Evolutionary conservation across 2,329 filamentous ascomycete genomes (phyloP).

Genomic region (Sporothrix globosa): DNA sequence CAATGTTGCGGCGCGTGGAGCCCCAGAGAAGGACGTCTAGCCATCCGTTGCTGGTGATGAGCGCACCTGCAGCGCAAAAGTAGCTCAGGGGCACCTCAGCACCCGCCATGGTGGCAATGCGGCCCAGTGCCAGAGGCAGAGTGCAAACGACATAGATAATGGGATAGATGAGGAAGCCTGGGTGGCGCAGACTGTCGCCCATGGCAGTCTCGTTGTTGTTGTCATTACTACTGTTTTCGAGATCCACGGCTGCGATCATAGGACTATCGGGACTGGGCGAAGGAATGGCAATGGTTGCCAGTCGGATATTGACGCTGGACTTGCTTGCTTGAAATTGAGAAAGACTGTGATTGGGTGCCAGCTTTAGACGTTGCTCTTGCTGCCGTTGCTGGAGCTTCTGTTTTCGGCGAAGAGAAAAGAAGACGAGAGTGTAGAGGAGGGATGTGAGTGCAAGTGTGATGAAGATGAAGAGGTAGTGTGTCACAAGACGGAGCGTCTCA

Average conservation of each 20-base stretch:
- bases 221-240: not conserved
- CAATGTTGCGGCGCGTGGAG: slow-evolving; percentile 38
- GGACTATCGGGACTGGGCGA: slow-evolving; percentile 22
- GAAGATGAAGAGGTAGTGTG: slow-evolving; percentile 67
- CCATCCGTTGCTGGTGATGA: slow-evolving; percentile 55
- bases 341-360: not conserved
- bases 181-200: slow-evolving; percentile 43
- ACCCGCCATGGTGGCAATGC: slow-evolving; percentile 60
- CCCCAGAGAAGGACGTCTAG: slow-evolving; percentile 43
- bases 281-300: not conserved
- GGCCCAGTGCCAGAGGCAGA: slow-evolving; percentile 61
- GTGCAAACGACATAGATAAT: slow-evolving; percentile 65
- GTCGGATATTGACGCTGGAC: slow-evolving; percentile 21
- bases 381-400: slow-evolving; percentile 7
- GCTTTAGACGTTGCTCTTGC: slow-evolving; percentile 6
- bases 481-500: slow-evolving; percentile 56
- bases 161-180: slow-evolving; percentile 62
- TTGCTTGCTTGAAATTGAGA: slow-evolving; percentile 20
- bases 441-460: slow-evolving; percentile 45
- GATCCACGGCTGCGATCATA: slow-evolving; percentile 12
- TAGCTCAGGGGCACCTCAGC: slow-evolving; percentile 51
- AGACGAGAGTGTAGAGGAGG: slow-evolving; percentile 46
- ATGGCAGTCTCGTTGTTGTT: not conserved
- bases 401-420: slow-evolving; percentile 42
- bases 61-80: slow-evolving; percentile 55